phyloP scores from a whole-genome alignment of 148 eudicot genomes.

The Cornus controversa region DNA sequence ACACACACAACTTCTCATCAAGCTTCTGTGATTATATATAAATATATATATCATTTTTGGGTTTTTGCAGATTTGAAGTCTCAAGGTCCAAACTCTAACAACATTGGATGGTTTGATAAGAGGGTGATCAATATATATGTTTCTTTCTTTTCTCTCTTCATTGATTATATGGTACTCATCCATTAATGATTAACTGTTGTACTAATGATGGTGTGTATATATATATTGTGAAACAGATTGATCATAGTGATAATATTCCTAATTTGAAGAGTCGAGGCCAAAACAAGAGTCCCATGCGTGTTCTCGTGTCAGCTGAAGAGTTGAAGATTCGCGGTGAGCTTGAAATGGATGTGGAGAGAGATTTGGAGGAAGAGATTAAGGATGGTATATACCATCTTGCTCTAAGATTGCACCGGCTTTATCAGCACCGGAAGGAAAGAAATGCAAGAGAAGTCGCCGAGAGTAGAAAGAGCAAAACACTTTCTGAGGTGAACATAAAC shows the following conservation, averaged over 20 bases:
- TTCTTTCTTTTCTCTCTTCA: not conserved
- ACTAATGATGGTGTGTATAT: not conserved
- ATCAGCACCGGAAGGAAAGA: constrained; percentile 49
- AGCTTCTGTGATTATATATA: not conserved
- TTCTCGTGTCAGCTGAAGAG: constrained; percentile 44
- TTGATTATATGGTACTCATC: not conserved
- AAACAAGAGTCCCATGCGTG: no score
- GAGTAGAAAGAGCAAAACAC: not conserved
- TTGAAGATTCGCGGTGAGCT: constrained; percentile 53
- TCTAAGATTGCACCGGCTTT: constrained; percentile 52
- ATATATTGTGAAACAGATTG: not conserved
- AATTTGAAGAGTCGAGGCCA: not conserved
- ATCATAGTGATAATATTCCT: not conserved
- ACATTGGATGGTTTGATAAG: not conserved
- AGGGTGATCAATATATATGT: not conserved
- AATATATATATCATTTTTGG: not conserved
- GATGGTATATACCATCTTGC: constrained; percentile 67
- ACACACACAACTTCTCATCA: not conserved
- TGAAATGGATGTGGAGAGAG: constrained; percentile 58
- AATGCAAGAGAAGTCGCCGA: not conserved
- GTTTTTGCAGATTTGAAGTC: not conserved
- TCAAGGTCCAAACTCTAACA: not conserved
- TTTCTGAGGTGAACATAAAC: constrained; percentile 51
- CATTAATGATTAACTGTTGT: not conserved
- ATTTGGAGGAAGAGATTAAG: constrained; percentile 70